A percentile compares a stretch with the other conserved stretches of the same genome.
phyloP scores from a whole-genome alignment of 1,284 basidiomycete genomes.

The Microbotryum intermedium region DNA sequence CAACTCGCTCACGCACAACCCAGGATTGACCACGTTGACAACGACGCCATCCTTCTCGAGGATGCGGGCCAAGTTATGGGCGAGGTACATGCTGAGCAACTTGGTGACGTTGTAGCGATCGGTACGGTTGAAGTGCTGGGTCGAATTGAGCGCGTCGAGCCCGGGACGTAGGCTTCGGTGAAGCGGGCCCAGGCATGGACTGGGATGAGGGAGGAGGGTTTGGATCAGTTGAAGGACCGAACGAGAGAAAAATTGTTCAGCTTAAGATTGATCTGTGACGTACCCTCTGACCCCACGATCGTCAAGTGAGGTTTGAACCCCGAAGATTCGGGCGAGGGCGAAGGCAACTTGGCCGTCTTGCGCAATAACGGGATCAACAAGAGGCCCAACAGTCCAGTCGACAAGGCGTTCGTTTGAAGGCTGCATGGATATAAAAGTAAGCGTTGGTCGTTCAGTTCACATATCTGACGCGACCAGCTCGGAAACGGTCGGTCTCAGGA shows the following conservation, averaged over 20 bases:
- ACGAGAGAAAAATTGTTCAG: neutral
- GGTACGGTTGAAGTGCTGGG: neutral
- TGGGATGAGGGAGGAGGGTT: neutral
- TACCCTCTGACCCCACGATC: conserved; percentile 19
- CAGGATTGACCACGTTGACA: conserved; percentile 31
- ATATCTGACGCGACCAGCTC: neutral
- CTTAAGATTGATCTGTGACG: neutral
- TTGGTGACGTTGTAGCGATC: conserved; percentile 28
- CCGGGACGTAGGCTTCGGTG: neutral
- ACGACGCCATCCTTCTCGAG: conserved; percentile 7
- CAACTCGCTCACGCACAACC: conserved; percentile 25
- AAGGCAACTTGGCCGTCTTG: conserved; percentile 11
- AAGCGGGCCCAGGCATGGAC: conserved; percentile 22
- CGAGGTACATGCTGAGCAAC: conserved; percentile 21
- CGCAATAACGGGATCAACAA: conserved; percentile 15
- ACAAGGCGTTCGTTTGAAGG: conserved; percentile 27
- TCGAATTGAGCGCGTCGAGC: neutral
- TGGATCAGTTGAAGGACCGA: too few species aligned
- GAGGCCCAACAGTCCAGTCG: conserved; percentile 25
- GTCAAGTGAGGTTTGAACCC: conserved; percentile 23
- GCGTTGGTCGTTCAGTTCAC: too few species aligned
- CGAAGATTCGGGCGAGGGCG: neutral
- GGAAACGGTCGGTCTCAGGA: too few species aligned
- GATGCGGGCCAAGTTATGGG: conserved; percentile 17
- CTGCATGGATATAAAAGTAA: neutral